phyloP scores from a whole-genome alignment of 202 grass and related monocot species.

The Brachypodium distachyon region DNA sequence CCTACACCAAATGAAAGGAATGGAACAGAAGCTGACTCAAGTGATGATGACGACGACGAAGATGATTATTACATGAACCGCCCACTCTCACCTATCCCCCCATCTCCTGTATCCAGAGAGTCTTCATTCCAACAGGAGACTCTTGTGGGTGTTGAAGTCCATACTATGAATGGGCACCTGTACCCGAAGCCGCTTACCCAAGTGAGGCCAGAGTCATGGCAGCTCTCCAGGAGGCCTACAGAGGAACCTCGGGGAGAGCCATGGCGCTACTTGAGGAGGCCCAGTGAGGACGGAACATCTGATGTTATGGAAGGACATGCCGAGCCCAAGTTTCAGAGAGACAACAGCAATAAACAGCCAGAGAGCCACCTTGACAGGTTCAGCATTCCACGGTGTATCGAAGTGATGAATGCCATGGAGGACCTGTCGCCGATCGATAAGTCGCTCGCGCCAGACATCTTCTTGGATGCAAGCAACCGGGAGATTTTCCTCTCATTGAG shows the following conservation, averaged over 20 bases:
- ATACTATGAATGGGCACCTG: constrained; percentile 56
- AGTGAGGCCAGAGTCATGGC: constrained; percentile 49
- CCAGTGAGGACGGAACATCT: constrained; percentile 34
- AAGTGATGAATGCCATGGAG: constrained; percentile 64
- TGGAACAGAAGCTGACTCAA: constrained; percentile 35
- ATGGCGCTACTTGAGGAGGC: constrained; percentile 38
- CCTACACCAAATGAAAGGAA: constrained; percentile 26
- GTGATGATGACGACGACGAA: constrained; percentile 43
- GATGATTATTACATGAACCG: constrained; percentile 52
- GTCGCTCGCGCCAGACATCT: constrained; percentile 69
- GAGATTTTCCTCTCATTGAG: constrained; percentile 76
- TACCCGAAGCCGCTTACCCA: constrained; percentile 63
- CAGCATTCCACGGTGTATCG: constrained; percentile 58
- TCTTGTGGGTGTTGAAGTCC: constrained; percentile 45
- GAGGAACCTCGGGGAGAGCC: constrained; percentile 37
- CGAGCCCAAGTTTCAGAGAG: constrained; percentile 16
- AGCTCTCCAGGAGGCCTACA: constrained; percentile 14
- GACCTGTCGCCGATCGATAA: constrained; percentile 68
- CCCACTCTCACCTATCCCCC: constrained; percentile 39
- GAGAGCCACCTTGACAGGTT: constrained; percentile 32
- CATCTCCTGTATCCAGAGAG: constrained; percentile 66
- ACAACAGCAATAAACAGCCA: neutral
- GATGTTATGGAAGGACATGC: constrained; percentile 27
- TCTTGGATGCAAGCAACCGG: constrained; percentile 56
- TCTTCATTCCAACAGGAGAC: constrained; percentile 75